These are phyloP conservation scores for Porcisia deanei DNA, from an alignment of 208 protist genomes.

Conservation along the genomic window DNA sequence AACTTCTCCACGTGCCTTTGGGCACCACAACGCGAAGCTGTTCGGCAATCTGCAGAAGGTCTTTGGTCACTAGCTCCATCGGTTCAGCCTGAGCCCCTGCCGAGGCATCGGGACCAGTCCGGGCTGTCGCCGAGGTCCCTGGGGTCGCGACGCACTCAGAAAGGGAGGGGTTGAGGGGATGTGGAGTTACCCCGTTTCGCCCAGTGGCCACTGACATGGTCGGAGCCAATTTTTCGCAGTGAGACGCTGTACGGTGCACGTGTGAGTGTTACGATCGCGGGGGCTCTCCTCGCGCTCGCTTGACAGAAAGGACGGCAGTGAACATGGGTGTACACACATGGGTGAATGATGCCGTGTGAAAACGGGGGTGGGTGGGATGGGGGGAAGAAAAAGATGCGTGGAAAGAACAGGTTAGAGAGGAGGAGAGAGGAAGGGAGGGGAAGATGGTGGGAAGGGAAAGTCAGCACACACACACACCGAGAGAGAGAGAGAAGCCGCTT, in stretches of 20 bases:
- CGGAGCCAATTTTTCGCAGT: not conserved
- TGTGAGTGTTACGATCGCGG: too few relatives aligned
- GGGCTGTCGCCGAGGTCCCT: not conserved
- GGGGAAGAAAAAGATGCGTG: too few relatives aligned
- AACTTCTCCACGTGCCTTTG: conserved; percentile 71
- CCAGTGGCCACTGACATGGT: conserved; percentile 1
- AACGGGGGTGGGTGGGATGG: too few relatives aligned
- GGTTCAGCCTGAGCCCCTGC: not conserved
- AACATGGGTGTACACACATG: too few relatives aligned
- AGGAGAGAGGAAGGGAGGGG: too few relatives aligned
- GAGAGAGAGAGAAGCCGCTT: too few relatives aligned
- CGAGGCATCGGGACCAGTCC: not conserved
- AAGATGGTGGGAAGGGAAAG: too few relatives aligned
- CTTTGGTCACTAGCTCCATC: conserved; percentile 50
- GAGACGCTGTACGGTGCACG: not conserved
- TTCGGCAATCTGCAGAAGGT: conserved; percentile 58
- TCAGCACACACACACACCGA: too few relatives aligned
- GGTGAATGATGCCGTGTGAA: too few relatives aligned
- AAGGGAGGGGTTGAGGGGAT: not conserved
- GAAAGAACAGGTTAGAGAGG: too few relatives aligned
- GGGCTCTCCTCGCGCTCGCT: too few relatives aligned
- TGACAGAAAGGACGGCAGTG: too few relatives aligned
- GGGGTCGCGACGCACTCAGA: not conserved
- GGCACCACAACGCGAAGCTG: conserved; percentile 64
- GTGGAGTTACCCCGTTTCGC: not conserved